A percentile compares a stretch with the other conserved stretches of the same genome.
Evolutionary conservation across 1,284 basidiomycete genomes (phyloP).

Genomic region (Marasmius sp.): DNA sequence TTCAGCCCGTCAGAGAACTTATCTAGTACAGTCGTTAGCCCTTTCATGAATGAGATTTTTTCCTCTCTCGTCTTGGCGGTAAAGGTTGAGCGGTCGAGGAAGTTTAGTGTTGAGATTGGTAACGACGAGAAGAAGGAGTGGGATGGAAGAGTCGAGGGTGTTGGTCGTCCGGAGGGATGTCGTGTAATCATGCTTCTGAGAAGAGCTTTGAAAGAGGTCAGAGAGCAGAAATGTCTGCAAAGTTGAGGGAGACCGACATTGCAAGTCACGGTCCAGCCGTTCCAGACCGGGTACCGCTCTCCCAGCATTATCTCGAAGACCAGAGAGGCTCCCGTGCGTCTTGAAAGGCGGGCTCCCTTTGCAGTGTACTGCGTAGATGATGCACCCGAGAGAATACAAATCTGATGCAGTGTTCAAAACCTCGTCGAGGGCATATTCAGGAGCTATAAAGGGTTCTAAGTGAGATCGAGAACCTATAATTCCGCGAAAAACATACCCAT

Average conservation of each 20-base stretch:
- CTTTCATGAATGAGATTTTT: slow-evolving; percentile 95
- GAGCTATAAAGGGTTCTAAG: slow-evolving; percentile 53
- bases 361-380: slow-evolving; percentile 89
- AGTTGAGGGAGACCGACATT: slow-evolving; percentile 43
- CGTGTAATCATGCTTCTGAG: slow-evolving; percentile 80
- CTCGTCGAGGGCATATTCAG: slow-evolving; percentile 94
- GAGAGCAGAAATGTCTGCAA: slow-evolving; percentile 5
- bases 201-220: slow-evolving; percentile 51
- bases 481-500: slow-evolving; percentile 58
- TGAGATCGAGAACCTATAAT: neutral
- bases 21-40: slow-evolving; percentile 79
- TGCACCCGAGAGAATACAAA: slow-evolving; percentile 91
- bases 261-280: slow-evolving; percentile 64
- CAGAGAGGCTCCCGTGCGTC: slow-evolving; percentile 82
- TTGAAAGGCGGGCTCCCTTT: slow-evolving; percentile 87
- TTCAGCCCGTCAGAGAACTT: slow-evolving; percentile 88
- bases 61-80: slow-evolving; percentile 93
- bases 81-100: slow-evolving; percentile 94
- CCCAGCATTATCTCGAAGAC: slow-evolving; percentile 79
- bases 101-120: slow-evolving; percentile 96
- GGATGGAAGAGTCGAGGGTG: slow-evolving; percentile 76
- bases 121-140: slow-evolving; percentile 94
- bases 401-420: slow-evolving; percentile 85
- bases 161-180: slow-evolving; percentile 70
- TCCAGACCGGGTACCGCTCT: slow-evolving; percentile 61